phyloP scores from a whole-genome alignment of 2,329 filamentous ascomycete genomes.

The Aspergillus aculeatinus region DNA sequence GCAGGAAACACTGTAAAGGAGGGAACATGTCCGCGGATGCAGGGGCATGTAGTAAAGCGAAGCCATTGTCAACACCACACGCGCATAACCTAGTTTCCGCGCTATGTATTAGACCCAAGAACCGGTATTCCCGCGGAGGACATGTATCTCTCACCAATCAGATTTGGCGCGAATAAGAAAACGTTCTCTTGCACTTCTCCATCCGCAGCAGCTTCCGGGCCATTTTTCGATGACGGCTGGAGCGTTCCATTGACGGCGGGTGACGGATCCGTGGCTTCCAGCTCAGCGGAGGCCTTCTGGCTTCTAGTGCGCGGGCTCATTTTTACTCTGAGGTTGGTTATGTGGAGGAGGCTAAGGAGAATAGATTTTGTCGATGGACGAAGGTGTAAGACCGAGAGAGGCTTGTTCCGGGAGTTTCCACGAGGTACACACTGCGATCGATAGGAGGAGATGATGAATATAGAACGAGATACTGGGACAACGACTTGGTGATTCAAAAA shows the following conservation, averaged over 20 bases:
- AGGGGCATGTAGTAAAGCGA: constrained; percentile 99
- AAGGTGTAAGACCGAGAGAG: constrained; percentile 13
- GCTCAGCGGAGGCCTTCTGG: constrained; percentile 37
- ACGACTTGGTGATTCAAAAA: background rate
- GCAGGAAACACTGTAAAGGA: constrained; percentile 85
- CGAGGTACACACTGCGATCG: constrained; percentile 4
- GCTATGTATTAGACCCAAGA: constrained; percentile 4
- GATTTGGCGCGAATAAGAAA: constrained; percentile 77
- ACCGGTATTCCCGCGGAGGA: background rate
- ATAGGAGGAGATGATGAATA: background rate
- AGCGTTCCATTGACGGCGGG: constrained; percentile 31
- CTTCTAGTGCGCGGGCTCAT: constrained; percentile 43
- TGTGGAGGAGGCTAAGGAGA: background rate
- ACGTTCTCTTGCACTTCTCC: constrained; percentile 65
- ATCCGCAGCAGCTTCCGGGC: constrained; percentile 26
- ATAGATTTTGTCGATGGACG: constrained; percentile 6
- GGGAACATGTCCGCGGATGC: constrained; percentile 90
- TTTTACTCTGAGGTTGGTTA: background rate
- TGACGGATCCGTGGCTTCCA: constrained; percentile 33
- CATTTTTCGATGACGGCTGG: constrained; percentile 33
- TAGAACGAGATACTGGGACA: background rate
- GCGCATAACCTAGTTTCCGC: constrained; percentile 62
- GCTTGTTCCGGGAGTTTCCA: constrained; percentile 17
- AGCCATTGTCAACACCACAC: constrained; percentile 77
- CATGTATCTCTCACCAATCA: constrained; percentile 64